Evolutionary conservation across 108 stramenopile species (phyloP), one percentile per base, ranked within the genome.

Genomic region (Skeletonema menzelii): DNA sequence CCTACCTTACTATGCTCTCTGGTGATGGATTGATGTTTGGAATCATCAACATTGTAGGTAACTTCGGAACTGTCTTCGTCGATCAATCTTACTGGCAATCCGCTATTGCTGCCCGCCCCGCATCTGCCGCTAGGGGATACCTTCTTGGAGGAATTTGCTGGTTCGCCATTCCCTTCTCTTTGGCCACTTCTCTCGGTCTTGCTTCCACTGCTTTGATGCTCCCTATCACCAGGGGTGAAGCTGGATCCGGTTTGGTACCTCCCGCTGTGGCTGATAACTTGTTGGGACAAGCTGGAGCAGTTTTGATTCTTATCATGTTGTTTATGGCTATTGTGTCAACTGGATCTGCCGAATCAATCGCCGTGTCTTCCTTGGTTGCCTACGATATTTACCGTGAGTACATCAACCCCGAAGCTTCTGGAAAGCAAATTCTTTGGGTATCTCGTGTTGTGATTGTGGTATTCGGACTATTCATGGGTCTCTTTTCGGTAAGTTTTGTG

Each of bases 31-130:
- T 97, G 81, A 93, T 94, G 90, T 97, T 97, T 73, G 96, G 94
- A 44, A 80, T 97, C 44, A 97, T 97, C 87, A 97, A 97, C 83
- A 91, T 97, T 70, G 88, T 97, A 47, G 96, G 96, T 40, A 97
- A 97, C 93, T 97, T 97, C 62, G 96, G 96, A 11, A 97, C 96
- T 56, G 96, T 97, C 70, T 97, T 97, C 65, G 92, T 95, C 20
- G 96, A 97, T 63, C 94, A 97, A 70, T 89, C 89, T 2, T 97
- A 97, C 91, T 97, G 96, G 96, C 96, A 97, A 79, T 91, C 93
- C 6, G 96, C 94, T 64, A 97, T 97, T 60, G 96, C 96, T 24
- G 96, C 96, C 55, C 84, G 84, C 35, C 96, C 96, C 19, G 38
- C 63, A 56, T 63, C 72, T 59, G 94, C 96, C 17, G 88, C 91